Conservation (phyloP, 225 moss, liverwort and hornwort species). For the Ulota crispa region DNA sequence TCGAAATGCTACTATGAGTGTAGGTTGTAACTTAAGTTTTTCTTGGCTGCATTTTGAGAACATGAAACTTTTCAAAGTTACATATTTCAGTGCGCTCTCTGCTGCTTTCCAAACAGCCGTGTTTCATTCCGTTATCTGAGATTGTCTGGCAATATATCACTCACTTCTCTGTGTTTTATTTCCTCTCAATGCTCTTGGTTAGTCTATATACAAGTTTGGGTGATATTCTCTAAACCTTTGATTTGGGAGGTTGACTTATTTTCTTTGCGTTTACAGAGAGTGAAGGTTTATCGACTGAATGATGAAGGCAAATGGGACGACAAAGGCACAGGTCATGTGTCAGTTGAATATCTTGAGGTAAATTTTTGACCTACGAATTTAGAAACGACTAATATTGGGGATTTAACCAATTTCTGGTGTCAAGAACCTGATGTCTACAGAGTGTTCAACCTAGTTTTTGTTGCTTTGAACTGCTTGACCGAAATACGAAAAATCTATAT, state of each 20-base stretch:
- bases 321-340: conserved; percentile 98
- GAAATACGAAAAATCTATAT: neutral
- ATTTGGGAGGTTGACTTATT: conserved; percentile 18
- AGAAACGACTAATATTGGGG: neutral
- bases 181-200: conserved; percentile 2
- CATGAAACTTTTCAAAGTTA: neutral
- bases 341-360: conserved; percentile 97
- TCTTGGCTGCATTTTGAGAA: conserved; percentile 5
- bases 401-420: neutral
- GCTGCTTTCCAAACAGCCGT: neutral
- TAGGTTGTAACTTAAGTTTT: neutral
- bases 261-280: conserved; percentile 59
- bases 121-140: neutral
- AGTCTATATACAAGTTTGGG: neutral
- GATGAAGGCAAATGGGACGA: conserved; percentile 99
- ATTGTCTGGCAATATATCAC: neutral
- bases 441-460: conserved; percentile 9
- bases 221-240: neutral
- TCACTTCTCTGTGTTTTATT: neutral
- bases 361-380: conserved; percentile 6
- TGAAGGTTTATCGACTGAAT: conserved; percentile 98
- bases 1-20: neutral
- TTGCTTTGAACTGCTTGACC: neutral
- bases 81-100: neutral
- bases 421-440: neutral